Base-by-base conservation (phyloP, 2,329 filamentous ascomycete genomes). In the Cercospora sojina region DNA sequence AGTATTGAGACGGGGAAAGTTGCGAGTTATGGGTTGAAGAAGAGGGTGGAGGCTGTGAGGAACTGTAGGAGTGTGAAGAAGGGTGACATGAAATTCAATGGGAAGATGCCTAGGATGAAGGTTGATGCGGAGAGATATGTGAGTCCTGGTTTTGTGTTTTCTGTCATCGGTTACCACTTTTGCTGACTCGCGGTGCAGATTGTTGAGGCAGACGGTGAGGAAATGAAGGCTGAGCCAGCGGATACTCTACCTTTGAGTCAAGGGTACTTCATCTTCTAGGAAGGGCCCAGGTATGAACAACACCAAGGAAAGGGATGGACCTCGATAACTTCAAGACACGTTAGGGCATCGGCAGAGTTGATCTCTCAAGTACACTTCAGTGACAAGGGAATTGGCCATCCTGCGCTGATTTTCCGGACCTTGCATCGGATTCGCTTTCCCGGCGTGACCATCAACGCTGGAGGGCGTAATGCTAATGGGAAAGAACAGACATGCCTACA, bases 41-140 rank as follows among this genome's bases (percentile, higher is more conserved):
- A 93, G 79, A 87, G 91, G 56, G 82, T 97, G 70, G 91, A 95
- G 80, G 83, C 91, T 3, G 92, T 97, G 58, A 88, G 85, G 75
- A 86, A 86, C 64, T 96, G 93, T 78, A 84, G 93, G 66, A 85
- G 79, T 32, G 85, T 97, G 53, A 84, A 89, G 51, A 97, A 97
- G 84, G 84, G 80, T 73, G 91, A 97, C 79, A 97, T 97, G 93
- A 93, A 92, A 76, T 93, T 88, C 79, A 97, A 97, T 78, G 88
- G 92, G 75, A 80, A 80, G 63, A 92, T 88, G 87, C 94, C 94
- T 13, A 87, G 85, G 80, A 97, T 98, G 91, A 88, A 83, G 74
- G 93, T 98, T 67, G 93, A 98, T 78, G 91, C 94, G 5, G 94
- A 98, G 84, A 89, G 86, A 74, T 98, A 97, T 81, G 81, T 84